Conservation (phyloP, 116 monocot species). For the Zostera marina region DNA sequence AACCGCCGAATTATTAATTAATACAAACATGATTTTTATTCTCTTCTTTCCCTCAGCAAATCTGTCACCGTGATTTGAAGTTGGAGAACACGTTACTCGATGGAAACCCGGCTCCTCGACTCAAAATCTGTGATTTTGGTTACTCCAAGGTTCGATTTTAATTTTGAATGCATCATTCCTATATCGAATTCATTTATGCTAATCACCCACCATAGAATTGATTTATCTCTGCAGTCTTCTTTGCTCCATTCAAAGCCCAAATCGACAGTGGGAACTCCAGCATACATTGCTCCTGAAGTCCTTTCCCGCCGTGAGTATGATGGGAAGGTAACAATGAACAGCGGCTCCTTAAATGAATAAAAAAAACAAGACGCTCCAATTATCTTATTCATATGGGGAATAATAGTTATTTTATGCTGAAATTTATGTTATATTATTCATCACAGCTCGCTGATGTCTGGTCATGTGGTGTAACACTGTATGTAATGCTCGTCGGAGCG, state of each 20-base stretch:
- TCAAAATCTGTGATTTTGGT: slow-evolving; percentile 87
- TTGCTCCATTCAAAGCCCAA: slow-evolving; percentile 67
- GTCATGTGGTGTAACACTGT: slow-evolving; percentile 92
- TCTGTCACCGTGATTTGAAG: slow-evolving; percentile 86
- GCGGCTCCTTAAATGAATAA: background rate
- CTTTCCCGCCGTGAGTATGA: slow-evolving; percentile 61
- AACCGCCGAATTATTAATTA: too few species aligned
- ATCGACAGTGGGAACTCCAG: slow-evolving; percentile 77
- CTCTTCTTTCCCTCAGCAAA: slow-evolving; percentile 28
- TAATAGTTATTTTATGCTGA: background rate
- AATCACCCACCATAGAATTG: background rate
- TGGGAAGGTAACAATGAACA: slow-evolving; percentile 19
- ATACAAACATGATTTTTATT: background rate
- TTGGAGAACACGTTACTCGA: slow-evolving; percentile 82
- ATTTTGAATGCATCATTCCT: background rate
- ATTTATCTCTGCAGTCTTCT: slow-evolving; percentile 28
- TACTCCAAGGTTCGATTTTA: slow-evolving; percentile 41
- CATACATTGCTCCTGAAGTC: slow-evolving; percentile 76
- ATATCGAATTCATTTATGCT: too few species aligned
- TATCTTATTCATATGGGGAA: too few species aligned
- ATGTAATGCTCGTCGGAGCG: slow-evolving; percentile 92
- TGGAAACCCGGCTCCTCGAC: slow-evolving; percentile 71
- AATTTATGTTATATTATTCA: background rate
- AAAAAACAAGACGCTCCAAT: too few species aligned
- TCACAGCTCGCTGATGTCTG: slow-evolving; percentile 61